A percentile compares a stretch with the other conserved stretches of the same genome.
phyloP scores from a whole-genome alignment of 2,329 filamentous ascomycete species.

The Mycosphaerella arachidis region DNA sequence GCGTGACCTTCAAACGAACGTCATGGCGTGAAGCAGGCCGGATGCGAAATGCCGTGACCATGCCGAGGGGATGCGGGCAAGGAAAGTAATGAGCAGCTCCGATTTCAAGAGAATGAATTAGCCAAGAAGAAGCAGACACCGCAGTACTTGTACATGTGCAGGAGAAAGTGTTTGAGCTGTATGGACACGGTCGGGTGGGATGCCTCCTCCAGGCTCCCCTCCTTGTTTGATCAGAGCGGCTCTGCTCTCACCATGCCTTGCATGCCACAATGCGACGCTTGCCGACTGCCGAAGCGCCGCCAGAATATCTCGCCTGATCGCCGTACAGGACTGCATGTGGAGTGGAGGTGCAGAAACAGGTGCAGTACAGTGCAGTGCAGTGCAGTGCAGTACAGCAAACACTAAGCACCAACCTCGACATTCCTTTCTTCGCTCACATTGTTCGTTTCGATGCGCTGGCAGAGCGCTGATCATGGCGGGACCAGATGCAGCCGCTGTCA shows the following conservation, averaged over 20 bases:
- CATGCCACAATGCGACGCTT: not conserved
- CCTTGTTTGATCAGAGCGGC: too few species aligned
- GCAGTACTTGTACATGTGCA: too few species aligned
- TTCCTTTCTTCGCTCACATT: not conserved
- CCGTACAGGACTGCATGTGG: too few species aligned
- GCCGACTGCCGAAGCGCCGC: not conserved
- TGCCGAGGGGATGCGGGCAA: not conserved
- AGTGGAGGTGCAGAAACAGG: not conserved
- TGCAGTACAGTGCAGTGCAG: too few species aligned
- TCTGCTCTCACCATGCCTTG: not conserved
- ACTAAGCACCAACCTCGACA: not conserved
- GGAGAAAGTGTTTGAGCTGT: too few species aligned
- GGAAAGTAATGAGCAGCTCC: too few species aligned
- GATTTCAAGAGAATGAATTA: too few species aligned
- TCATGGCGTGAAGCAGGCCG: not conserved
- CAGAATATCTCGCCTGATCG: too few species aligned
- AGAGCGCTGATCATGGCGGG: constrained; percentile 1
- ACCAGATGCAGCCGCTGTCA: not conserved
- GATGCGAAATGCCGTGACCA: not conserved
- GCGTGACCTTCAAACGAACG: not conserved
- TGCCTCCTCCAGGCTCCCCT: not conserved
- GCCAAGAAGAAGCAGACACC: too few species aligned
- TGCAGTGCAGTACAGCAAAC: too few species aligned
- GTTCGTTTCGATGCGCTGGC: not conserved
- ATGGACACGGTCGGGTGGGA: too few species aligned